phyloP scores from a whole-genome alignment of 2,329 filamentous ascomycete species.

The Pyricularia pennisetigena region DNA sequence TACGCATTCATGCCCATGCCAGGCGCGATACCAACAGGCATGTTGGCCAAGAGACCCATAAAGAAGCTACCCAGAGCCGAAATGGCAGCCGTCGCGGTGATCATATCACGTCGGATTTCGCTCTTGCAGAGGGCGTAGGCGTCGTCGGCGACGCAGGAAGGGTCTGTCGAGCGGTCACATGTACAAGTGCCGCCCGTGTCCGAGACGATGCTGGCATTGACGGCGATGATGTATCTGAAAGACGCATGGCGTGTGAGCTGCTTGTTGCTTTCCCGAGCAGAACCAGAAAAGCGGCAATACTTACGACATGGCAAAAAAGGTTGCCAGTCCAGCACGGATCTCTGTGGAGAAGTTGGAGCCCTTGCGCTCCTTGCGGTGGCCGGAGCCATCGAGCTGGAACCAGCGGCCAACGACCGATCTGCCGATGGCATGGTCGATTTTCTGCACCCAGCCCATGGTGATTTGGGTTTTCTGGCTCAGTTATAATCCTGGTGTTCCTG shows the following conservation, averaged over 20 bases:
- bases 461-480: background rate
- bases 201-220: slow-evolving; percentile 44
- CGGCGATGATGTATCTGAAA: slow-evolving; percentile 36
- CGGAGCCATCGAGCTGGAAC: slow-evolving; percentile 74
- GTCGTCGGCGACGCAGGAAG: slow-evolving; percentile 40
- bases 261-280: background rate
- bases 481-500: background rate
- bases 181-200: slow-evolving; percentile 68
- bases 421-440: slow-evolving; percentile 48
- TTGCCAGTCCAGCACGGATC: slow-evolving; percentile 71
- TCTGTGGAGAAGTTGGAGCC: slow-evolving; percentile 75
- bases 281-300: background rate
- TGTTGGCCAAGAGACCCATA: slow-evolving; percentile 75
- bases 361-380: slow-evolving; percentile 58
- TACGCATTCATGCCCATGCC: slow-evolving; percentile 72
- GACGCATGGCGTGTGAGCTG: background rate
- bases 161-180: slow-evolving; percentile 45
- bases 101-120: slow-evolving; percentile 64
- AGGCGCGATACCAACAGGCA: slow-evolving; percentile 63
- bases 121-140: slow-evolving; percentile 54
- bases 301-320: slow-evolving; percentile 55
- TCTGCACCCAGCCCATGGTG: slow-evolving; percentile 38
- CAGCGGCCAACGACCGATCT: slow-evolving; percentile 56
- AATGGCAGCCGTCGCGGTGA: slow-evolving; percentile 79
- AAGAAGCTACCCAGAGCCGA: slow-evolving; percentile 69